Conservation (phyloP, 2,329 filamentous ascomycete species). For the Microcyclospora pomicola region DNA sequence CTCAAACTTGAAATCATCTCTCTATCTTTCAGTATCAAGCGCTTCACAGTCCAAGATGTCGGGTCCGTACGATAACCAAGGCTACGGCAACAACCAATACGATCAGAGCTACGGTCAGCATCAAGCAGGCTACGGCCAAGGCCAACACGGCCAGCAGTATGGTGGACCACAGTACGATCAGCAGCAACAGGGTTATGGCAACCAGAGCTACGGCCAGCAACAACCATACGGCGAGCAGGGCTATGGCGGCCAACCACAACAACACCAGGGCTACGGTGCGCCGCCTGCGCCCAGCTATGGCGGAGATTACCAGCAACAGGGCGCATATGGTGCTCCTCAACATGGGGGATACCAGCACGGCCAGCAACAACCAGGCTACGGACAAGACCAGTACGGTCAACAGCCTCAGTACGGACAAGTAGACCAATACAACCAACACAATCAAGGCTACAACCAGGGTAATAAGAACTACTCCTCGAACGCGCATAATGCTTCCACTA, state of each 20-base stretch:
- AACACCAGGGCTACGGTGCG: constrained; percentile 14
- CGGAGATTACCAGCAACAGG: constrained; percentile 12
- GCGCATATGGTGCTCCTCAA: constrained; percentile 8
- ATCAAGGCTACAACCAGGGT: constrained; percentile 18
- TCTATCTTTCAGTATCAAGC: too few relatives aligned
- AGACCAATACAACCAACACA: constrained; percentile 5
- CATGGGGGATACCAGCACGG: constrained; percentile 11
- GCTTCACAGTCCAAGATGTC: not conserved
- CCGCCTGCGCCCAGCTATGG: constrained; percentile 16
- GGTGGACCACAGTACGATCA: constrained; percentile 14
- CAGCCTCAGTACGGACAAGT: constrained; percentile 11
- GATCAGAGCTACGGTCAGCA: constrained; percentile 8
- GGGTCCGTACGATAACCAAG: constrained; percentile 16
- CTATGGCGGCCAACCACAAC: constrained; percentile 14
- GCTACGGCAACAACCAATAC: constrained; percentile 11
- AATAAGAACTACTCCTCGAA: not conserved
- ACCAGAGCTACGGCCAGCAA: constrained; percentile 8
- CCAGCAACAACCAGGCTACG: constrained; percentile 12
- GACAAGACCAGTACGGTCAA: constrained; percentile 15
- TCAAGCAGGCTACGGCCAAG: constrained; percentile 14
- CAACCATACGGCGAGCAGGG: constrained; percentile 12
- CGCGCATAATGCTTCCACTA: too few relatives aligned
- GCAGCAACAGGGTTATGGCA: constrained; percentile 13
- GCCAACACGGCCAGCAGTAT: constrained; percentile 11
- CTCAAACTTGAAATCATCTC: too few relatives aligned